Evolutionary conservation across 805 yeast species (phyloP), one percentile per base, ranked within the genome.

Genomic region (Hanseniaspora clermontiae): DNA sequence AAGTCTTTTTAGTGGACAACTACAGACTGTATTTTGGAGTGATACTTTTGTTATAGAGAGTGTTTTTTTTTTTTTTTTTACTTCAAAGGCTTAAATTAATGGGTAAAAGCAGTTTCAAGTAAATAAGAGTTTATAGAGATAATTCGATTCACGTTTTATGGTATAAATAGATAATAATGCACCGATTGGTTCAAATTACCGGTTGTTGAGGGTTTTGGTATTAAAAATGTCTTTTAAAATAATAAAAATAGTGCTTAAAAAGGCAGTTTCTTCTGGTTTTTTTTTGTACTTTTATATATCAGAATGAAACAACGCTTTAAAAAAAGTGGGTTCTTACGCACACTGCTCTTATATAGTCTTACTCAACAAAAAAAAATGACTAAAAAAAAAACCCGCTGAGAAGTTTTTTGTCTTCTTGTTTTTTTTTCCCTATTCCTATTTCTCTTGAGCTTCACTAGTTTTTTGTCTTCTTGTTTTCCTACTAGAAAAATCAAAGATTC

Each of bases 91-190:
- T 36, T 36, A 36, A 36, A 36, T 36, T 36, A 36, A 36, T 12
- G 6, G n/a, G 14, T 36, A 36, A 36, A 36, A 36, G 38, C n/a
- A 14, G 3, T 14, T 36, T 36, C 14, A 43, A 27, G 47, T 43
- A 43, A 45, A 31, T 45, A 45, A 45, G 48, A 45, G 48, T 31
- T 45, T 45, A 45, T 45, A 45, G 17, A 45, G 20, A 45, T 45
- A 45, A 45, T 45, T 45, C 48, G 36, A 45, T 45, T 45, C 48
- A 45, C 48, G 48, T 45, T 31, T 43, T 43, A 24, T 12, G 9
- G 15, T 20, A 15, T 43, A 24, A 11, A n/a, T 31, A 31, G 7
- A n/a, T 29, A 29, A 14, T 2, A 45, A n/a, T 20, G n/a, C 20
- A 40, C 20, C 2, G 19, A 17, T 11, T 9, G 6, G 14, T 2